Percentiles rank a stretch among this genome's conserved stretches.
Evolutionary conservation across 1,284 basidiomycete species (phyloP).

Genomic region (Spongispora temasekensis): DNA sequence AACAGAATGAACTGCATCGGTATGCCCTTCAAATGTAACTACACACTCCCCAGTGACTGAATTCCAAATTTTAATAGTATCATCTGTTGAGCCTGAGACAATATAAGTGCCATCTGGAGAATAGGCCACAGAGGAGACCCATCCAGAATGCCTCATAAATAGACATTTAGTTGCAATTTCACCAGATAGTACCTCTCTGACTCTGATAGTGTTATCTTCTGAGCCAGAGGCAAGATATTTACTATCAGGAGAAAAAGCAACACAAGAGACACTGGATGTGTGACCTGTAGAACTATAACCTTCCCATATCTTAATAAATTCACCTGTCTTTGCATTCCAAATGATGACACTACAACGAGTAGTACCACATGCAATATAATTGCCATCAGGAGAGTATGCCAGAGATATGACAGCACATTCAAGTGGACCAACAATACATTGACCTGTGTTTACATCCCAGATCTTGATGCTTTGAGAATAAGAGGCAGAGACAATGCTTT

Average conservation of each 20-base stretch:
- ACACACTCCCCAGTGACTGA: background rate
- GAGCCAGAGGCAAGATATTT: slow-evolving; percentile 18
- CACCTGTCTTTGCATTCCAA: slow-evolving; percentile 13
- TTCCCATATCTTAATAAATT: slow-evolving; percentile 2
- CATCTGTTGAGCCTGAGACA: slow-evolving; percentile 21
- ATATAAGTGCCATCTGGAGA: slow-evolving; percentile 17
- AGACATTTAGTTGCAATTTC: no score
- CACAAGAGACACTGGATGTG: background rate
- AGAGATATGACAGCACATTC: background rate
- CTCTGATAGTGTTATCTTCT: slow-evolving; percentile 13
- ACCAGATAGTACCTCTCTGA: no score
- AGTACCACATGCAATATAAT: slow-evolving; percentile 12
- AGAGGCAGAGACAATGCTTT: slow-evolving; percentile 5
- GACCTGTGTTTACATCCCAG: slow-evolving; percentile 8
- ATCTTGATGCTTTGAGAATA: background rate
- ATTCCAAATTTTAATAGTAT: slow-evolving; percentile 8
- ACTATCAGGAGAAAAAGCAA: slow-evolving; percentile 21
- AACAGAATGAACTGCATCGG: slow-evolving; percentile 2
- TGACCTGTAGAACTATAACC: slow-evolving; percentile 13
- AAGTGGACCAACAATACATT: slow-evolving; percentile 4
- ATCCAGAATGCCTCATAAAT: no score
- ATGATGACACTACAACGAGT: slow-evolving; percentile 3
- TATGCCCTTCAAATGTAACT: background rate
- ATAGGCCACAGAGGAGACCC: slow-evolving; percentile 12
- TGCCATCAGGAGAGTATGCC: slow-evolving; percentile 23